Conservation (phyloP, 306 rosid genomes). For the Rubus parviflorus region DNA sequence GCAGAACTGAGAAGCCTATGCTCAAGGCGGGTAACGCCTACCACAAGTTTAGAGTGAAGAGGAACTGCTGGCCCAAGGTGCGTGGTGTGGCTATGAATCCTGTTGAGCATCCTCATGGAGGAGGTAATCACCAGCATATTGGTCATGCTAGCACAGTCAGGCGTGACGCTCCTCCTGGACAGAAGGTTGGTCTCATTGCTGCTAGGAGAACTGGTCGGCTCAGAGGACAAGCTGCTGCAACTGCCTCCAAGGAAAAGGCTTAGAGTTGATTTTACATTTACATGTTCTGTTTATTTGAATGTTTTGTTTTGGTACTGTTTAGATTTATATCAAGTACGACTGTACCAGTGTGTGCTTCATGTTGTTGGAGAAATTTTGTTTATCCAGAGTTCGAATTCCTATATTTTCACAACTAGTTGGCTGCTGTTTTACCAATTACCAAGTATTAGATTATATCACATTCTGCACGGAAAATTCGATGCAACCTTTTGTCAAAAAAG, state of each 20-base stretch:
- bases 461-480: no score
- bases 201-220: constrained; percentile 36
- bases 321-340: neutral
- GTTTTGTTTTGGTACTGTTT: neutral
- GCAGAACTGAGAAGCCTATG: constrained; percentile 33
- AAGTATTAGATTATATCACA: no score
- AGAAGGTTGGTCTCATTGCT: constrained; percentile 36
- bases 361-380: neutral
- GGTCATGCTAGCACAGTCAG: constrained; percentile 35
- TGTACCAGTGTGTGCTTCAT: neutral
- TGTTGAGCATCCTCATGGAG: constrained; percentile 34
- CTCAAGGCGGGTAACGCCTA: constrained; percentile 34
- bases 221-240: constrained; percentile 31
- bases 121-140: constrained; percentile 37
- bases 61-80: constrained; percentile 40
- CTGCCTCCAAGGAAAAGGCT: constrained; percentile 27
- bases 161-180: constrained; percentile 37
- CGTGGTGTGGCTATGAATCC: constrained; percentile 38
- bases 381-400: neutral
- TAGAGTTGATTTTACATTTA: neutral
- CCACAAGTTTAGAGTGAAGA: constrained; percentile 36
- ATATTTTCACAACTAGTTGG: neutral
- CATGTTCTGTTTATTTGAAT: neutral
- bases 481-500: no score
- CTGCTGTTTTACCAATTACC: no score